A percentile compares a stretch with the other conserved stretches of the same genome.
These are phyloP conservation scores for Didymella sp. DNA, from an alignment of 2,329 filamentous ascomycete genomes.

Conservation along the genomic window DNA sequence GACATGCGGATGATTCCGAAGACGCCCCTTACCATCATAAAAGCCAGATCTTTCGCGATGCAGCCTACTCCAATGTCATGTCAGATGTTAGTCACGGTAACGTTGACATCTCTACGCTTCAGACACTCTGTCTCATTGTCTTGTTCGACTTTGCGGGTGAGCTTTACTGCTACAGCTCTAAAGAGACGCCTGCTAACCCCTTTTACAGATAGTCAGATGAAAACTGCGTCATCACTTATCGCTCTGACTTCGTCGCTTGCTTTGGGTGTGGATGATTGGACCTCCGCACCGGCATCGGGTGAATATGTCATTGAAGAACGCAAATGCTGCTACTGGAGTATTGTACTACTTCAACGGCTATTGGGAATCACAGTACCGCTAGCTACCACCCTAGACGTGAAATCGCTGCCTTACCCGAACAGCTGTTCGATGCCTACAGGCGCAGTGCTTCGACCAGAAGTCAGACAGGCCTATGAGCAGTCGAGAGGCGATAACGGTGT, in stretches of 20 bases:
- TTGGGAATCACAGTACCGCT: not conserved
- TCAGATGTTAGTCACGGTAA: not conserved
- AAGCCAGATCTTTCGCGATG: not conserved
- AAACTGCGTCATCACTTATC: not conserved
- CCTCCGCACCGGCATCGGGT: not conserved
- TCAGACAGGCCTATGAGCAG: not conserved
- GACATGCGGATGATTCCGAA: not conserved
- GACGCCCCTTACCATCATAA: too few relatives aligned
- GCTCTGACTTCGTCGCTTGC: not conserved
- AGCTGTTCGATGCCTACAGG: slow-evolving; percentile 4
- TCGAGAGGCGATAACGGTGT: slow-evolving; percentile 1
- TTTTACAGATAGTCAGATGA: not conserved
- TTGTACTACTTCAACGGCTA: not conserved
- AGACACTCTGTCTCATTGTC: not conserved
- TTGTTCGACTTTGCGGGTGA: not conserved
- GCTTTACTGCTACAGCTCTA: not conserved
- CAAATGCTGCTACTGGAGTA: slow-evolving; percentile 1
- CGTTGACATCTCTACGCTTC: not conserved
- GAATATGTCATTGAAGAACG: not conserved
- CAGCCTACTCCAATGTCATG: not conserved
- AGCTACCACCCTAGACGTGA: not conserved
- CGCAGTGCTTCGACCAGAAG: slow-evolving; percentile 1
- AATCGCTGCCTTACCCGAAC: not conserved
- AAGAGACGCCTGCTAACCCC: not conserved
- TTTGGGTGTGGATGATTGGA: not conserved